These are phyloP conservation scores for Colletotrichum sp. DNA, from an alignment of 2,329 filamentous ascomycete species.

Conservation along the genomic window DNA sequence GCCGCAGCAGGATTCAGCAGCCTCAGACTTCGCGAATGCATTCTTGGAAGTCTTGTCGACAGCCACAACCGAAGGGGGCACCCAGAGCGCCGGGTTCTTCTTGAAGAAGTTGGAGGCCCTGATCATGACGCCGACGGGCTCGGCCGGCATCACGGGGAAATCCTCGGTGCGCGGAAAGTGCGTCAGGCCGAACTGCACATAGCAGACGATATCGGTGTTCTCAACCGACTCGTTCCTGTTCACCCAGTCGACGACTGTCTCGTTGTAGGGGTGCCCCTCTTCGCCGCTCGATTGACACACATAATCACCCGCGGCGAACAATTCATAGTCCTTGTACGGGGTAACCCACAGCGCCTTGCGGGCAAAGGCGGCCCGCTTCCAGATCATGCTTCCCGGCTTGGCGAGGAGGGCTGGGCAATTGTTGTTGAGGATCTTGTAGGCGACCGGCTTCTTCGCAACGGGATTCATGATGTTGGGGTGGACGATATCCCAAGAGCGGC, in stretches of 20 bases:
- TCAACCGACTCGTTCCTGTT: constrained; percentile 48
- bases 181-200: constrained; percentile 60
- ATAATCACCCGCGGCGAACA: neutral
- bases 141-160: constrained; percentile 63
- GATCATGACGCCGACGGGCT: constrained; percentile 54
- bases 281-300: neutral
- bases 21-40: neutral
- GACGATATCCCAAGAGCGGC: constrained; percentile 29
- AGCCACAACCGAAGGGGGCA: constrained; percentile 15
- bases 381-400: constrained; percentile 3
- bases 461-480: constrained; percentile 59
- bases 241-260: neutral
- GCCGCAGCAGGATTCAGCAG: neutral
- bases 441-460: constrained; percentile 42
- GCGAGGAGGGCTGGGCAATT: neutral
- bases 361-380: constrained; percentile 1
- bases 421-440: constrained; percentile 12
- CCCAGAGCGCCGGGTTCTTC: constrained; percentile 48
- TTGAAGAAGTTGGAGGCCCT: constrained; percentile 56
- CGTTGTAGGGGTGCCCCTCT: constrained; percentile 27
- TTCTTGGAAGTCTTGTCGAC: neutral
- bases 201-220: constrained; percentile 61
- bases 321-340: neutral
- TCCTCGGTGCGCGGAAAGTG: constrained; percentile 60
- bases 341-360: neutral